Evolutionary conservation across 139 green algal genomes (phyloP).

Genomic region (Diplosphaera chodatii): DNA sequence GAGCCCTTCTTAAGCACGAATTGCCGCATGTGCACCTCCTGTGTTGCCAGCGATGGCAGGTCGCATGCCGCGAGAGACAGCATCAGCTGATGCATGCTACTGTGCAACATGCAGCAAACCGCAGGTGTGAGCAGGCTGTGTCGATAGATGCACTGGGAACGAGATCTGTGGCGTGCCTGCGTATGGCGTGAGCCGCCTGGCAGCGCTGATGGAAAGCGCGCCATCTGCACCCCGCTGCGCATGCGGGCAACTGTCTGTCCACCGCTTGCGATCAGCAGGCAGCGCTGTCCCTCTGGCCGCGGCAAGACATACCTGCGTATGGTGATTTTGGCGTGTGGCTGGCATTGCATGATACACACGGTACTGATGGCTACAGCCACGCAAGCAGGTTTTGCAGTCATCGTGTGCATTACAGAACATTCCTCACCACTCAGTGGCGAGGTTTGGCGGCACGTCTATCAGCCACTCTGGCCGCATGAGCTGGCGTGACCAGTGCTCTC

Average conservation of each 20-base stretch:
- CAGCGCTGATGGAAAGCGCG: conserved; percentile 52
- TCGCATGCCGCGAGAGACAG: no score
- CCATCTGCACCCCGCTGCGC: conserved; percentile 46
- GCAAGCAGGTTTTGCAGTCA: no score
- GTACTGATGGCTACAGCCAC: no score
- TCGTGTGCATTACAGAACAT: background rate
- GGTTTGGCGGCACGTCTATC: conserved; percentile 69
- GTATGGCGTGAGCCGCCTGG: conserved; percentile 34
- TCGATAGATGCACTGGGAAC: background rate
- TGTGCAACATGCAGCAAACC: no score
- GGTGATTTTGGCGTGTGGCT: no score
- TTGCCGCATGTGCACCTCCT: no score
- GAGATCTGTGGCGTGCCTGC: no score
- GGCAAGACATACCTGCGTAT: conserved; percentile 67
- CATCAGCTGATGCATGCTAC: no score
- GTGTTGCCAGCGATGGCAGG: no score
- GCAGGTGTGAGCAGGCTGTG: no score
- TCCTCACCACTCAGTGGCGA: conserved; percentile 60
- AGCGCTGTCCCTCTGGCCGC: conserved; percentile 78
- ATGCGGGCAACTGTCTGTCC: conserved; percentile 36
- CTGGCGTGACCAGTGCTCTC: conserved; percentile 55
- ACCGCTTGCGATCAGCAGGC: conserved; percentile 59
- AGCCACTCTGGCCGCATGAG: conserved; percentile 89
- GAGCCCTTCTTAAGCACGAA: no score
- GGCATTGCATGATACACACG: no score